These are phyloP conservation scores for Euphorbia celastroides DNA, from an alignment of 441 rosid genomes.

Conservation along the genomic window DNA sequence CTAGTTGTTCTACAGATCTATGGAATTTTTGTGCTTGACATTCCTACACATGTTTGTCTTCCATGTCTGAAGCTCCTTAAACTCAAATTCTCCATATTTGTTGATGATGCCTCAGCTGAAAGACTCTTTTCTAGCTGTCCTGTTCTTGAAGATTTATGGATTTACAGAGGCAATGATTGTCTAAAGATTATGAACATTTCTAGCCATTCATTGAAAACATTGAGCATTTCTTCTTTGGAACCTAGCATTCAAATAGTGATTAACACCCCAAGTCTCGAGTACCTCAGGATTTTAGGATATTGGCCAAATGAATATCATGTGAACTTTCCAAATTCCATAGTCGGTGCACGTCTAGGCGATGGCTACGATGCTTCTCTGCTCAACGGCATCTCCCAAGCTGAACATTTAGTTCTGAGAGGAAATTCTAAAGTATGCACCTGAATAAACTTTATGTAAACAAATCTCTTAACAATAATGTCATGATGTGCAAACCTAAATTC, in stretches of 20 bases:
- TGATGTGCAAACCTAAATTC: background rate
- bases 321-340: background rate
- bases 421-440: background rate
- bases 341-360: background rate
- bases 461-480: background rate
- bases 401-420: background rate
- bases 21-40: background rate
- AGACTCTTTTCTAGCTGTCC: background rate
- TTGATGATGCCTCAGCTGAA: background rate
- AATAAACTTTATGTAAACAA: background rate
- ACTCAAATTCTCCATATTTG: background rate
- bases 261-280: background rate
- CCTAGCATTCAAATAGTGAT: background rate
- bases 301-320: background rate
- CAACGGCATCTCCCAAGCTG: background rate
- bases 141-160: background rate
- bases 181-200: background rate
- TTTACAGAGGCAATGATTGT: background rate
- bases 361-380: background rate
- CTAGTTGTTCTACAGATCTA: background rate
- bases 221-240: background rate
- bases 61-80: conserved; percentile 1
- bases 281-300: background rate
- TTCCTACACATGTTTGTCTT: background rate
- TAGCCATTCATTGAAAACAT: background rate